Evolutionary conservation across 2,329 filamentous ascomycete species (phyloP).

Genomic region (Ceratocystis destructans): DNA sequence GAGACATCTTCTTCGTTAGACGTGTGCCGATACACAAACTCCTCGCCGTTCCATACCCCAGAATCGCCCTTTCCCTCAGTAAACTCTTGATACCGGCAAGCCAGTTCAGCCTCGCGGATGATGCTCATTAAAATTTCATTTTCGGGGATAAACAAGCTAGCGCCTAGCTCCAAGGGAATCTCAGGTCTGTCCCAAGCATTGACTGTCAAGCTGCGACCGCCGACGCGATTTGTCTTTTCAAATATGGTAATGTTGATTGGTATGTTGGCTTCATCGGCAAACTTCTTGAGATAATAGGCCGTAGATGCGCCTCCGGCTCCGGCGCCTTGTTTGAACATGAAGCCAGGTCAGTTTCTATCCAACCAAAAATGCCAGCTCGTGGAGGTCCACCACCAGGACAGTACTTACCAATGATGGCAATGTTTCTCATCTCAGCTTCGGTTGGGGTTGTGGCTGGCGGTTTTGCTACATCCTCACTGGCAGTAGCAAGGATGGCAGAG

Average conservation of each 20-base stretch:
- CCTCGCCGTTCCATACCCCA: slow-evolving; percentile 70
- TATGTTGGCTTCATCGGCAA: slow-evolving; percentile 46
- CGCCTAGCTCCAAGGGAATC: slow-evolving; percentile 70
- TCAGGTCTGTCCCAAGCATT: slow-evolving; percentile 54
- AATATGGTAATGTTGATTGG: slow-evolving; percentile 73
- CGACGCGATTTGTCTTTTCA: slow-evolving; percentile 63
- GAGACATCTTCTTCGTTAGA: neutral
- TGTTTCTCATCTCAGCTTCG: slow-evolving; percentile 20
- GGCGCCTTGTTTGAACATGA: slow-evolving; percentile 49
- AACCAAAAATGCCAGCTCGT: neutral
- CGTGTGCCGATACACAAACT: slow-evolving; percentile 35
- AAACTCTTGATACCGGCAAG: slow-evolving; percentile 33
- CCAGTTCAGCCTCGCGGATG: slow-evolving; percentile 55
- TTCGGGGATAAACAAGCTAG: slow-evolving; percentile 75
- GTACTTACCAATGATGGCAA: slow-evolving; percentile 25
- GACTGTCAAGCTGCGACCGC: slow-evolving; percentile 78
- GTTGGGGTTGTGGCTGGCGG: neutral
- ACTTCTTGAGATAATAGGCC: slow-evolving; percentile 68
- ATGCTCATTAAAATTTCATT: slow-evolving; percentile 74
- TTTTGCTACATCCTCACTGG: neutral
- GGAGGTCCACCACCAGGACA: neutral
- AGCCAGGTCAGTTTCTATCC: slow-evolving; percentile 8
- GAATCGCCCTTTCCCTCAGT: slow-evolving; percentile 34
- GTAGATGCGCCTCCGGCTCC: slow-evolving; percentile 78
- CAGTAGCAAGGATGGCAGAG: neutral